Evolutionary conservation across 2,329 filamentous ascomycete genomes (phyloP).

Genomic region (Fusarium stilboides): DNA sequence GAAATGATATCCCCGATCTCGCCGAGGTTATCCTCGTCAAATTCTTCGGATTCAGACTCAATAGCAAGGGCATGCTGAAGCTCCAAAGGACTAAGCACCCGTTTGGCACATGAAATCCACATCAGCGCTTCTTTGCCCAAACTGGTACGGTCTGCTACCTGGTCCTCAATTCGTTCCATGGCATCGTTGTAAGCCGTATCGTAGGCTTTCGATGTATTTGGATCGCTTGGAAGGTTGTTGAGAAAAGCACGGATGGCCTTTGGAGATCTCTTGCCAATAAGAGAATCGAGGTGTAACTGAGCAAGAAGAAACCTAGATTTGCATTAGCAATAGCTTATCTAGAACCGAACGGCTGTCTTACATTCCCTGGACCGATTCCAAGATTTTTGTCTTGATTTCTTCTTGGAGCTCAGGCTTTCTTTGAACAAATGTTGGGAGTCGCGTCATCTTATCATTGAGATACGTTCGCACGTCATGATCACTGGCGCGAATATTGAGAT

Average conservation of each 20-base stretch:
- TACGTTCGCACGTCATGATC: slow-evolving; percentile 2
- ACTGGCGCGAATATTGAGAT: neutral
- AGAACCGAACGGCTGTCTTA: neutral
- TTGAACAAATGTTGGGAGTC: neutral
- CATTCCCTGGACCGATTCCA: slow-evolving; percentile 14
- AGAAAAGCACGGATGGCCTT: slow-evolving; percentile 55
- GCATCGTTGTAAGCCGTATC: slow-evolving; percentile 59
- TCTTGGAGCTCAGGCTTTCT: slow-evolving; percentile 2
- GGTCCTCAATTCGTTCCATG: slow-evolving; percentile 60
- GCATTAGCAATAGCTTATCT: neutral
- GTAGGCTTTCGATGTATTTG: slow-evolving; percentile 46
- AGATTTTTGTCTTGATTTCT: slow-evolving; percentile 13
- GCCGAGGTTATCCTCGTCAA: slow-evolving; percentile 57
- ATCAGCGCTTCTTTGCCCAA: slow-evolving; percentile 58
- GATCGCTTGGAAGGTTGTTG: slow-evolving; percentile 50
- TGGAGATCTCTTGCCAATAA: slow-evolving; percentile 39
- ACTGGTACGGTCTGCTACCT: slow-evolving; percentile 50
- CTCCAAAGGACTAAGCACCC: slow-evolving; percentile 54
- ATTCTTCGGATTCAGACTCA: slow-evolving; percentile 40
- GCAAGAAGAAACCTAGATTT: slow-evolving; percentile 38
- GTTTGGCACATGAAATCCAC: slow-evolving; percentile 59
- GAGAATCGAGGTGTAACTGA: slow-evolving; percentile 39
- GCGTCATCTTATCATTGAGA: neutral
- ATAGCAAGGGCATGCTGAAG: slow-evolving; percentile 61
- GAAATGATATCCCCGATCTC: slow-evolving; percentile 55